Evolutionary conservation across 1,284 basidiomycete species (phyloP).

Genomic region (Ganoderma resinaceum): DNA sequence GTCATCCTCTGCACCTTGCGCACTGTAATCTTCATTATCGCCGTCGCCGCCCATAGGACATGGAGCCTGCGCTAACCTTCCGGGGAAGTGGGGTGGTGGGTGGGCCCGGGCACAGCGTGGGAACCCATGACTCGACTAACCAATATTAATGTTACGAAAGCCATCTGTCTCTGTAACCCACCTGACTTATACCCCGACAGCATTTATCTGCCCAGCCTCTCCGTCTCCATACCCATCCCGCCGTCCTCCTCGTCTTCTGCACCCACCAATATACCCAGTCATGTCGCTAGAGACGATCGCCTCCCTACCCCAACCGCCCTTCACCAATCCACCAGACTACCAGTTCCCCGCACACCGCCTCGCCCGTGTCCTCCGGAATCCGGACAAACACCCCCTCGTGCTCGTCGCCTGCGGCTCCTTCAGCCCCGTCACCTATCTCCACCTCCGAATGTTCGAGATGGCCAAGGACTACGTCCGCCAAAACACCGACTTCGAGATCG

Average conservation of each 20-base stretch:
- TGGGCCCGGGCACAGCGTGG: not conserved
- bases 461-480: conserved; percentile 94
- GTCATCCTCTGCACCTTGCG: not conserved
- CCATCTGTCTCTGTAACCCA: not conserved
- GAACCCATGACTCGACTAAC: too few species aligned
- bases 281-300: conserved; percentile 22
- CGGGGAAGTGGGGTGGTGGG: not conserved
- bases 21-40: not conserved
- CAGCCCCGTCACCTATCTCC: conserved; percentile 83
- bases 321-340: conserved; percentile 68
- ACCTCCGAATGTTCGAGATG: conserved; percentile 98
- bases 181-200: conserved; percentile 7
- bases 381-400: conserved; percentile 74
- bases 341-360: conserved; percentile 73
- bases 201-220: conserved; percentile 7
- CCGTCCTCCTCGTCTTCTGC: not conserved
- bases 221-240: conserved; percentile 3
- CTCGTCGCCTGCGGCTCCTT: conserved; percentile 85
- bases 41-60: not conserved
- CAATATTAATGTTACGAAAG: too few species aligned
- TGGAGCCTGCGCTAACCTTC: conserved; percentile 13
- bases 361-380: conserved; percentile 60
- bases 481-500: conserved; percentile 91
- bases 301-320: conserved; percentile 32
- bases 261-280: not conserved